phyloP scores from a whole-genome alignment of 495 filamentous ascomycete genomes.

The Podospora sp. region DNA sequence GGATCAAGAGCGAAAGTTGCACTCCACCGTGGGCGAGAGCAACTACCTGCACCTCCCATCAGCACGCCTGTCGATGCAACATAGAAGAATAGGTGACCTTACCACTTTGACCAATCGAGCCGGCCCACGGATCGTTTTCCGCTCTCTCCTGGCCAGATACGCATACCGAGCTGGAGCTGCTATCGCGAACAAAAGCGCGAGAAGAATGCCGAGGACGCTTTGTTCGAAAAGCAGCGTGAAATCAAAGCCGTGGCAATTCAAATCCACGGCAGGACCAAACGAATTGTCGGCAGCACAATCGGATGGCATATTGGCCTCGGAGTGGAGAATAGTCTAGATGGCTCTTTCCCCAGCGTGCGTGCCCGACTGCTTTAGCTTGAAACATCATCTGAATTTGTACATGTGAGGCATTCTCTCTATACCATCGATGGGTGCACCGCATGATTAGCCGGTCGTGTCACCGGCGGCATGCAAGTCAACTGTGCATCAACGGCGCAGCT shows the following conservation, averaged over 20 bases:
- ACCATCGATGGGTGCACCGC: no score
- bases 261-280: neutral
- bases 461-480: neutral
- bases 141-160: conserved; percentile 39
- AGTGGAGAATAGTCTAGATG: neutral
- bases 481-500: neutral
- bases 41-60: neutral
- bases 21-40: neutral
- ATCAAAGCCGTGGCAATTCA: conserved; percentile 42
- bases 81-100: neutral
- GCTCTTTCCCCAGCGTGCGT: neutral
- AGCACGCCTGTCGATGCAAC: neutral
- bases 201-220: conserved; percentile 48
- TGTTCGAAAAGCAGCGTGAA: conserved; percentile 63
- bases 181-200: conserved; percentile 44
- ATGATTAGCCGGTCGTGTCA: neutral
- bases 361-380: neutral
- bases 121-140: neutral
- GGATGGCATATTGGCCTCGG: neutral
- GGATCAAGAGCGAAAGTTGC: neutral
- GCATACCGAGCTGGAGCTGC: conserved; percentile 47
- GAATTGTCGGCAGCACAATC: neutral
- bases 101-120: neutral
- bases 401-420: neutral
- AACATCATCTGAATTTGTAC: neutral